phyloP scores from a whole-genome alignment of 345 rosid species.

The Eucalyptus leucophloia region DNA sequence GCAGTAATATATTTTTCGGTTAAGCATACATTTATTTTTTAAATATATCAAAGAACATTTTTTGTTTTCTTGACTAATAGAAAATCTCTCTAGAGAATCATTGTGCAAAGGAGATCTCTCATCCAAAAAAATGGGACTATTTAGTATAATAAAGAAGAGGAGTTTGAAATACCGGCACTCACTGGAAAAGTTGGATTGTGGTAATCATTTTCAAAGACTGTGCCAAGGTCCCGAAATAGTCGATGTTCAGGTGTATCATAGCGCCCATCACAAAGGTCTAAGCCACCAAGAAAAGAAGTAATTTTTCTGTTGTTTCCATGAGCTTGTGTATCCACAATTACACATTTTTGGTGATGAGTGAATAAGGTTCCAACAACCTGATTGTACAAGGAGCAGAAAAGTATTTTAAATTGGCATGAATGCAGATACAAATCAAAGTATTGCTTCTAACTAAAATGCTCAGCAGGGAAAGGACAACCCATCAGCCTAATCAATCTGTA shows the following conservation, averaged over 20 bases:
- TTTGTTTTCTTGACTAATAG: neutral
- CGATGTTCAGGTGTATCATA: conserved; percentile 70
- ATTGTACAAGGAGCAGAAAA: neutral
- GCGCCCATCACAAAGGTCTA: conserved; percentile 76
- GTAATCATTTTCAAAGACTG: conserved; percentile 33
- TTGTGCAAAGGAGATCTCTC: neutral
- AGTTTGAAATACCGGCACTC: conserved; percentile 2
- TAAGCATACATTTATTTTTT: neutral
- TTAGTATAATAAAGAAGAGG: neutral
- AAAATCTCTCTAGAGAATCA: neutral
- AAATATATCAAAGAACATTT: neutral
- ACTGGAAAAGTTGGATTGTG: conserved; percentile 66
- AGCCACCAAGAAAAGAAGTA: conserved; percentile 49
- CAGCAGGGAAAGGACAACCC: neutral
- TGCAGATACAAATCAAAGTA: neutral
- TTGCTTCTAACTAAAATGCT: neutral
- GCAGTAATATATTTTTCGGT: neutral
- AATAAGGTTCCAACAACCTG: conserved; percentile 72
- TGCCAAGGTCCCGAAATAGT: conserved; percentile 39
- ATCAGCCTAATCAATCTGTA: neutral
- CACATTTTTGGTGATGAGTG: conserved; percentile 73
- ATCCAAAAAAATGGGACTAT: neutral
- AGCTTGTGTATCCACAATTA: conserved; percentile 61
- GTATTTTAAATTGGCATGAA: neutral
- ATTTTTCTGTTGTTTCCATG: conserved; percentile 49